Conservation (phyloP, 441 rosid genomes). For the Pelargonium cotyledonis region DNA sequence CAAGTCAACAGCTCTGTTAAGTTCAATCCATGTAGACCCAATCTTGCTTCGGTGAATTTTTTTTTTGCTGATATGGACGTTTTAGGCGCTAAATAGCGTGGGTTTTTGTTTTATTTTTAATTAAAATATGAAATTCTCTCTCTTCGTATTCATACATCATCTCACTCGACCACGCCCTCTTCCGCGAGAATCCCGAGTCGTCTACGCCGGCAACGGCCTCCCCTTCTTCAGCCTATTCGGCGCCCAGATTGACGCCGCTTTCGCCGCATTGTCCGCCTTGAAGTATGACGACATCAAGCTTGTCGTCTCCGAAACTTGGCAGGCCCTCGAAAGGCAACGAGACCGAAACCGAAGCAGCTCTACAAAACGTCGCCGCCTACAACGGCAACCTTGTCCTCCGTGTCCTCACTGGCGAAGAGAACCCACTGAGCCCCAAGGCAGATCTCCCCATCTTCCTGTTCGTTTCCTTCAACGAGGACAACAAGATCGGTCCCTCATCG, state of each 20-base stretch:
- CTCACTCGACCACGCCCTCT: constrained; percentile 70
- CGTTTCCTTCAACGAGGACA: constrained; percentile 75
- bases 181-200: constrained; percentile 75
- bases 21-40: too few relatives aligned
- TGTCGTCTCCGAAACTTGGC: constrained; percentile 76
- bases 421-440: constrained; percentile 66
- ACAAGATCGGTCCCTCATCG: constrained; percentile 64
- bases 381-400: constrained; percentile 77
- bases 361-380: constrained; percentile 63
- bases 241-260: constrained; percentile 89
- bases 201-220: constrained; percentile 68
- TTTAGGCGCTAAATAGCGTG: too few relatives aligned
- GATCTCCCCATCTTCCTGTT: constrained; percentile 77
- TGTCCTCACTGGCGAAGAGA: constrained; percentile 71
- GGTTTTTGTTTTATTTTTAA: too few relatives aligned
- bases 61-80: too few relatives aligned
- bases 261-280: constrained; percentile 67
- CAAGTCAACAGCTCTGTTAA: too few relatives aligned
- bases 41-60: too few relatives aligned
- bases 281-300: constrained; percentile 55
- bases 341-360: constrained; percentile 58
- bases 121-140: too few relatives aligned
- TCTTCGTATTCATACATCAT: too few relatives aligned
- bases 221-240: constrained; percentile 68
- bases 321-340: constrained; percentile 83